phyloP scores from a whole-genome alignment of 179 eudicot genomes.

The Vitellaria paradoxa region DNA sequence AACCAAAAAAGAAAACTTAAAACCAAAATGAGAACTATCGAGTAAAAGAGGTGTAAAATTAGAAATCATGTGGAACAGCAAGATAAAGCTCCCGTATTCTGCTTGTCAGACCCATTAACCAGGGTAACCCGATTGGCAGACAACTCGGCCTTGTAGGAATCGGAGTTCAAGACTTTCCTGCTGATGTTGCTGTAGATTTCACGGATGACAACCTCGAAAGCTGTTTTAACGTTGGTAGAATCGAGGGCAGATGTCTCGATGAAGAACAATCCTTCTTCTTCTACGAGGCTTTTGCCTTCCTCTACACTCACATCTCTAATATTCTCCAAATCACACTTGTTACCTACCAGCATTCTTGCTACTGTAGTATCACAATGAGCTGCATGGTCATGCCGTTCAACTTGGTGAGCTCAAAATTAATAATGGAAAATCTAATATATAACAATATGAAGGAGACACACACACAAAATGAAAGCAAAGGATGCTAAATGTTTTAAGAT shows the following conservation, averaged over 20 bases:
- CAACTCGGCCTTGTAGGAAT: constrained; percentile 65
- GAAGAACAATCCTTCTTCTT: constrained; percentile 69
- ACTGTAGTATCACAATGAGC: constrained; percentile 81
- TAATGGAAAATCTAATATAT: neutral
- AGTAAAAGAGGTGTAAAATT: neutral
- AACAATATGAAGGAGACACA: neutral
- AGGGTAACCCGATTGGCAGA: constrained; percentile 67
- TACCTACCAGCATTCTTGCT: constrained; percentile 25
- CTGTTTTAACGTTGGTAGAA: constrained; percentile 56
- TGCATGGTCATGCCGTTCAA: constrained; percentile 22
- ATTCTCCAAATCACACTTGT: constrained; percentile 58
- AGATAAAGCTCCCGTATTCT: constrained; percentile 30
- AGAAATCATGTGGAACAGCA: constrained; percentile 53
- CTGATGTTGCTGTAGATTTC: constrained; percentile 60
- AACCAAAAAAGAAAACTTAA: neutral
- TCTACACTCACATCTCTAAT: constrained; percentile 59
- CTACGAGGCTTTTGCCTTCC: constrained; percentile 63
- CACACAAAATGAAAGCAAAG: too few species aligned
- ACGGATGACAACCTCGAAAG: constrained; percentile 63
- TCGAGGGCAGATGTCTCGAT: constrained; percentile 78
- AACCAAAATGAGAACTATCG: neutral
- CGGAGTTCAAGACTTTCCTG: constrained; percentile 60
- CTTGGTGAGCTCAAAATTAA: neutral
- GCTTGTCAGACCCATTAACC: constrained; percentile 40
- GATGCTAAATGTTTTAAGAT: too few species aligned